phyloP scores from a whole-genome alignment of 1,284 basidiomycete genomes.

The Tylopilus sp. region DNA sequence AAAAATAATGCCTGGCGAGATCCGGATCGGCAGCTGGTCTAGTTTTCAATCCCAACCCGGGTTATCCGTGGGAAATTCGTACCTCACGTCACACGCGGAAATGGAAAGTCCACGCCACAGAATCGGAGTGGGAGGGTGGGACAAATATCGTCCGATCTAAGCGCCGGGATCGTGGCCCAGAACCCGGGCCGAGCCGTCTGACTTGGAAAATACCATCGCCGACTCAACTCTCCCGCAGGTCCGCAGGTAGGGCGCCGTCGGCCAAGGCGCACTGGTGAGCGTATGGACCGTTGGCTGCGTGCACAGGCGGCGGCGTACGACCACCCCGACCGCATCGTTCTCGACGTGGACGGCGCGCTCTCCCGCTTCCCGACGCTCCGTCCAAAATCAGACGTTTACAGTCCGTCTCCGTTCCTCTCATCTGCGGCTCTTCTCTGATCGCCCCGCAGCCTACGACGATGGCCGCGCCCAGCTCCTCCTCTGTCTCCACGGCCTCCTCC shows the following conservation, averaged over 20 bases:
- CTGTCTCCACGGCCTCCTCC: slow-evolving; percentile 87
- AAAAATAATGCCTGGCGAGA: slow-evolving; percentile 30
- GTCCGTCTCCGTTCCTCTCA: slow-evolving; percentile 40
- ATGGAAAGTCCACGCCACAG: slow-evolving; percentile 35
- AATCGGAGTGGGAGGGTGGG: slow-evolving; percentile 33
- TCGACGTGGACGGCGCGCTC: slow-evolving; percentile 69
- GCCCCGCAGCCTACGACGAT: slow-evolving; percentile 80
- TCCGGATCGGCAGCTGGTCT: no score
- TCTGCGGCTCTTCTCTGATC: slow-evolving; percentile 1
- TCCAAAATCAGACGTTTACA: slow-evolving; percentile 93
- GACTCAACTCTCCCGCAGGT: slow-evolving; percentile 5
- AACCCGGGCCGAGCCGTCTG: slow-evolving; percentile 8
- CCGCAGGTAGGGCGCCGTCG: background rate
- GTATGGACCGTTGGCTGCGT: slow-evolving; percentile 63
- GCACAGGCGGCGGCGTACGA: slow-evolving; percentile 59
- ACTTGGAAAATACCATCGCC: slow-evolving; percentile 7
- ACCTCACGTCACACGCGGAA: slow-evolving; percentile 30
- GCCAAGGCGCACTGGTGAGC: background rate
- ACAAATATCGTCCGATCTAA: slow-evolving; percentile 26
- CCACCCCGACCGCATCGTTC: slow-evolving; percentile 48
- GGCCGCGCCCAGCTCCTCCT: slow-evolving; percentile 90
- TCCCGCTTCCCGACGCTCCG: slow-evolving; percentile 61
- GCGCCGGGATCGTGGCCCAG: slow-evolving; percentile 26
- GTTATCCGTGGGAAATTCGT: slow-evolving; percentile 19
- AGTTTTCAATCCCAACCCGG: no score